A percentile compares a stretch with the other conserved stretches of the same genome.
Conservation (phyloP, 306 rosid genomes). For the Corylus avellana region DNA sequence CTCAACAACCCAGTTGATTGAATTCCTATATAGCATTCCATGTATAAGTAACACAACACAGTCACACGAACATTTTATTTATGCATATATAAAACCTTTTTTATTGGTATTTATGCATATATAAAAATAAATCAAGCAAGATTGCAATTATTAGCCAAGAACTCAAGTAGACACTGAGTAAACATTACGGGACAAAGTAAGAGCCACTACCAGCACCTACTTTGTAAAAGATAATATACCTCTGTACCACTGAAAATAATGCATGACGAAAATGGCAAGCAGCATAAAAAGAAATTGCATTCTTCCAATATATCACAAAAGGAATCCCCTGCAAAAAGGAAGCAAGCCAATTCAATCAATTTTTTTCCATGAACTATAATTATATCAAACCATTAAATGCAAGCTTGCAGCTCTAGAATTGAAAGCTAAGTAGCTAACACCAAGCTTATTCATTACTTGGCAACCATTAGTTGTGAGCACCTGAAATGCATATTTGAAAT, state of each 20-base stretch:
- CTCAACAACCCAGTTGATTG: neutral
- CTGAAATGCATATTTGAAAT: conserved; percentile 13
- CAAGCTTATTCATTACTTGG: conserved; percentile 11
- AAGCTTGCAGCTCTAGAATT: neutral
- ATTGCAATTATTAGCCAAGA: neutral
- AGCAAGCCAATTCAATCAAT: conserved; percentile 30
- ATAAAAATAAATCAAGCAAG: neutral
- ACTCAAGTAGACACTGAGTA: neutral
- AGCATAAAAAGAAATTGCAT: conserved; percentile 63
- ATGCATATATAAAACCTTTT: too few relatives aligned
- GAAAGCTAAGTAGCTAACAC: neutral
- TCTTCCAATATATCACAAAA: conserved; percentile 86
- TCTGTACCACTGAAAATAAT: conserved; percentile 83
- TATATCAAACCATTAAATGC: neutral
- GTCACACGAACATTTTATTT: neutral
- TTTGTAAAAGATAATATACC: conserved; percentile 47
- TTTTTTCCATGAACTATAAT: neutral
- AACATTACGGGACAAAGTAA: neutral
- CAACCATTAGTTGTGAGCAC: neutral
- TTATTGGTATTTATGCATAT: too few relatives aligned
- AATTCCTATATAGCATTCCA: neutral
- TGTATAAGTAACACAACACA: neutral
- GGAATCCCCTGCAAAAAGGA: conserved; percentile 78
- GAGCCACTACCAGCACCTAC: conserved; percentile 5
- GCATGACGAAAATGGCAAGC: conserved; percentile 91